Evolutionary conservation across 192 early-diverging fungal genomes (phyloP), one percentile per base, ranked within the genome.

Genomic region (Podila minutissima): DNA sequence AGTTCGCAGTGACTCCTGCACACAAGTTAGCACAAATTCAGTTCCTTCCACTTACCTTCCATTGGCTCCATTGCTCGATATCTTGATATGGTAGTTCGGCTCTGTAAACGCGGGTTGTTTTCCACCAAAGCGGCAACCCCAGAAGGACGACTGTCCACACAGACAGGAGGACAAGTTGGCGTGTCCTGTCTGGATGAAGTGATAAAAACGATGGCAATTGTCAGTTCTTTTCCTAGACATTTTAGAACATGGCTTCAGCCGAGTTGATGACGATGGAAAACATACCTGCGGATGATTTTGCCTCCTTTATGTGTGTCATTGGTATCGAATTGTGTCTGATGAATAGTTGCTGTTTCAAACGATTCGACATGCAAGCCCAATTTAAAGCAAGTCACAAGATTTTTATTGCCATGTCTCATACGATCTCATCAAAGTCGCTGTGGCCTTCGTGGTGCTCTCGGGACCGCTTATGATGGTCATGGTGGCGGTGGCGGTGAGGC

Each of bases 51-150:
- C 37, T 32, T 81, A 85, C 84, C 49, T 84, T 55, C 59, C 60
- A 46, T 26, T 78, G 61, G 31, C 74, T 59, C 87, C 86, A 89
- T 32, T 35, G 41, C 24, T 84, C 64, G 33, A 94, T 92, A 31
- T 86, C 73, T 33, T 65, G 69, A 49, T 87, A 75, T 24, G 92
- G 92, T 61, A 94, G 67, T n/a, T 84, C 70, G 5, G 93, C 91
- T n/a, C 93, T 82, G 62, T 94, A 86, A 5, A 94, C 91, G 38
- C 90, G 86, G 0, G 92, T 94, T 28, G 91, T 91, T 33, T 85
- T 76, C 86, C 87, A 91, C 93, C 93, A 94, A 49, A 93, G 83
- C 0, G 93, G 93, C 12, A 90, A 59, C 1, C 81, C 87, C 37
- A 91, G 31, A 20, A 91, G 62, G 17, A 93, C 73, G 13, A 92